Base-by-base conservation (phyloP, 345 rosid species). In the Gossypium anomalum region DNA sequence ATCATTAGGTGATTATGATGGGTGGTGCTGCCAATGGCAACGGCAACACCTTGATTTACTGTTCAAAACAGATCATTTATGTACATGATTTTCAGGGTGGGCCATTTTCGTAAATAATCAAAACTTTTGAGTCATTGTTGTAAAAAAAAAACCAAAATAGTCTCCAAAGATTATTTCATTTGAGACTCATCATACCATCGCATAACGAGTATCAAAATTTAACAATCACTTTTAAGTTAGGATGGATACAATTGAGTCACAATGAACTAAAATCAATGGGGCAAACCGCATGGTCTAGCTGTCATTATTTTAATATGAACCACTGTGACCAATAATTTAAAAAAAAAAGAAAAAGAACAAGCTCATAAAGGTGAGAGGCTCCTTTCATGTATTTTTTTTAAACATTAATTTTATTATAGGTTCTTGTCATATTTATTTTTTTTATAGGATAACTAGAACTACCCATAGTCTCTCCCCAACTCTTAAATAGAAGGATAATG, bases 181-280 rank as follows among this genome's bases (percentile, higher is more conserved):
- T 58, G 38, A 29, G 5, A 29, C 38, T 4, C 4, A 0, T 27
- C 38, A 4, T 4, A 34, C 38, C 38, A 34, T 34, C 38, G 1
- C 38, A 34, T 34, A 34, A 34, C 43, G 9, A 56, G 27, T 27
- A 45, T 8, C 11, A 11, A 57, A 45, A 41, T 52, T 66, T 15
- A 67, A 62, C 76, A 66, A 76, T 84, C 82, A 43, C 79, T 74
- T 78, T 80, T 81, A 85, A 63, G 72, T 82, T 63, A 76, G 78
- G 82, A 76, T 80, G 85, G 83, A 76, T 64, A 66, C 47, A 20
- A 56, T 56, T 5, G 41, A 55, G 75, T 80, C 56, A 25, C 67
- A 52, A 78, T 72, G 69, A 10, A 38, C 29, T 71, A 45, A 47
- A 75, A 76, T 29, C 34, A 4, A 4, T 34, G 38, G 71, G 81